A percentile compares a stretch with the other conserved stretches of the same genome.
These are phyloP conservation scores for Besnoitia besnoiti DNA, from an alignment of 169 alveolate species.

Conservation along the genomic window DNA sequence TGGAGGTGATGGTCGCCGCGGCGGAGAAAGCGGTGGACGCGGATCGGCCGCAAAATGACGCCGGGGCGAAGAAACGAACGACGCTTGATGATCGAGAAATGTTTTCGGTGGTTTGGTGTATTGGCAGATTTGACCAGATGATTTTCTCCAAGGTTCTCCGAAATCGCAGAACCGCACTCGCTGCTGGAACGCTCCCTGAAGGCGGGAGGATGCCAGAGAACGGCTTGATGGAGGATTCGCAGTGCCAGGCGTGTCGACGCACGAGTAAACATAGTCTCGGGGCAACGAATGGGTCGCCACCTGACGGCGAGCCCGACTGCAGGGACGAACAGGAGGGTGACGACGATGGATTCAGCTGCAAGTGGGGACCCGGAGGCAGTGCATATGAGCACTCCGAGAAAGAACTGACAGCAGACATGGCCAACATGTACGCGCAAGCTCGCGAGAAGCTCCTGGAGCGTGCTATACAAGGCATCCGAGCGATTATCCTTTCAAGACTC, in stretches of 20 bases:
- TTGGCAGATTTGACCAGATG: not conserved
- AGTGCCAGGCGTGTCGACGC: not conserved
- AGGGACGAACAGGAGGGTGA: not conserved
- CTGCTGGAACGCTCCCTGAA: not conserved
- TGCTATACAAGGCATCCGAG: not conserved
- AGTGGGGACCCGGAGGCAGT: not conserved
- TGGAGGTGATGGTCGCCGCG: slow-evolving; percentile 18
- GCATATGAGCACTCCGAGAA: not conserved
- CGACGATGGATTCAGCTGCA: slow-evolving; percentile 1
- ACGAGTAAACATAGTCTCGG: not conserved
- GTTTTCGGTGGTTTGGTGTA: slow-evolving; percentile 22
- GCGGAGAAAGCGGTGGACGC: not conserved
- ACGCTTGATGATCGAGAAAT: slow-evolving; percentile 8
- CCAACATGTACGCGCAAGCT: not conserved
- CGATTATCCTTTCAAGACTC: slow-evolving; percentile 18
- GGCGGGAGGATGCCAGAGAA: not conserved
- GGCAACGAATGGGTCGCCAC: not conserved
- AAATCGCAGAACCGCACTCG: not conserved
- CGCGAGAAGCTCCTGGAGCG: not conserved
- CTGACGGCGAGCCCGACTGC: not conserved
- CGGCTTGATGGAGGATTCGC: not conserved
- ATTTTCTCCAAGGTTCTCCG: not conserved
- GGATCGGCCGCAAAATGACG: not conserved
- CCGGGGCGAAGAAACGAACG: not conserved
- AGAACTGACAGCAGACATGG: not conserved